phyloP scores from a whole-genome alignment of 176 grass and related monocot genomes.

The Oryza punctata region DNA sequence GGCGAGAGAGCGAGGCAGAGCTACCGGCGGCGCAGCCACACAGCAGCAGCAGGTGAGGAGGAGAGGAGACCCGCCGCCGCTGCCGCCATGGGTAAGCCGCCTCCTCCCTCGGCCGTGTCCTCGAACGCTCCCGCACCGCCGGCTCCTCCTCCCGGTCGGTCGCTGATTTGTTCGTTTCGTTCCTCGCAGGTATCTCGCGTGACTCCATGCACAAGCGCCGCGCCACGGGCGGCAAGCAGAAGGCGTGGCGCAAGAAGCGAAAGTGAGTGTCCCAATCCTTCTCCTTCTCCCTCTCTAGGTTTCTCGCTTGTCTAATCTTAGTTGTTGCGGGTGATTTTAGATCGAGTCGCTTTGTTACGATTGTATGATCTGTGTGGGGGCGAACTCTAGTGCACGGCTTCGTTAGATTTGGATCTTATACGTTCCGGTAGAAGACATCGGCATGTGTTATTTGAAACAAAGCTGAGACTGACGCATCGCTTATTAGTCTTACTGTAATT shows the following conservation, averaged over 20 bases:
- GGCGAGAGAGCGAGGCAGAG: not conserved
- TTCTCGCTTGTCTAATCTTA: not conserved
- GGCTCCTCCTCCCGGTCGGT: not conserved
- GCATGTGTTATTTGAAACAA: not conserved
- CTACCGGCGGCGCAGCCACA: constrained; percentile 29
- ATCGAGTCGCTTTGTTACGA: not conserved
- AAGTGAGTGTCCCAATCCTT: constrained; percentile 36
- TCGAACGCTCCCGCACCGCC: not conserved
- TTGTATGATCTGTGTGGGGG: not conserved
- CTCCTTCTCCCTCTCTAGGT: not conserved
- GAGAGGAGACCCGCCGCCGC: not conserved
- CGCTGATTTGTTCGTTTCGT: not conserved
- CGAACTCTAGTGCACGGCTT: not conserved
- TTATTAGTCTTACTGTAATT: no score
- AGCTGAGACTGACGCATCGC: not conserved
- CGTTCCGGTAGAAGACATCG: not conserved
- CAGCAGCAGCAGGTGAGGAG: not conserved
- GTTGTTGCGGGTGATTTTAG: not conserved
- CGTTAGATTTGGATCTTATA: not conserved
- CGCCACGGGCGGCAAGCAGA: constrained; percentile 80
- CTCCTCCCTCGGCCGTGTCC: not conserved
- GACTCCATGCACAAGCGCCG: constrained; percentile 96
- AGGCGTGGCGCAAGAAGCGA: constrained; percentile 91
- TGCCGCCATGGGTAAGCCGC: constrained; percentile 41
- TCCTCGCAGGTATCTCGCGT: constrained; percentile 48